Percentiles rank a stretch among this genome's conserved stretches.
These are phyloP conservation scores for Penicillium nordicum DNA, from an alignment of 2,329 filamentous ascomycete species.

Conservation along the genomic window DNA sequence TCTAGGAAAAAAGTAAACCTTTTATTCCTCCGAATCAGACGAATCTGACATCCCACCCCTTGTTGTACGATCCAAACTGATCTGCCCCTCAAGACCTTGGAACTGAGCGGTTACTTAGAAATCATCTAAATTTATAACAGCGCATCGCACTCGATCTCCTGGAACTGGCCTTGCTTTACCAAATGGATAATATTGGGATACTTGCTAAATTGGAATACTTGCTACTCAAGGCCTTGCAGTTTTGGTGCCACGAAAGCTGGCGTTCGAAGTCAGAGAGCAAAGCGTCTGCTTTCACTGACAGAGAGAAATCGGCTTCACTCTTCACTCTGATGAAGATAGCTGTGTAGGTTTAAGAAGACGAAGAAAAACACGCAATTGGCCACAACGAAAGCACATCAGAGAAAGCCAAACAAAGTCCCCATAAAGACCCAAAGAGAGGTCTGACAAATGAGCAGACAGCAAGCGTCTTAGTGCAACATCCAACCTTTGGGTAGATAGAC, in stretches of 20 bases:
- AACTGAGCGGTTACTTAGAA: background rate
- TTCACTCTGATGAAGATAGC: rapidly evolving
- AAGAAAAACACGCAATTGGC: background rate
- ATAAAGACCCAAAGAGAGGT: constrained; percentile 18
- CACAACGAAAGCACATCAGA: constrained; percentile 17
- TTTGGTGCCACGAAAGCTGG: too few relatives aligned
- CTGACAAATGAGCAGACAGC: background rate
- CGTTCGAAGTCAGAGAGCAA: constrained; percentile 24
- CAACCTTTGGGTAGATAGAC: background rate
- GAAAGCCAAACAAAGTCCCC: constrained; percentile 20
- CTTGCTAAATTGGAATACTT: constrained; percentile 18
- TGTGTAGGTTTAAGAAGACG: background rate
- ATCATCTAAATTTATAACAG: constrained; percentile 15
- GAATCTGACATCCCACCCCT: background rate
- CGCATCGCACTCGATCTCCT: constrained; percentile 10
- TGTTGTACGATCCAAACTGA: background rate
- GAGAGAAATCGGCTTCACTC: constrained; percentile 7
- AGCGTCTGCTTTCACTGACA: constrained; percentile 23
- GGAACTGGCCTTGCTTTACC: constrained; percentile 1
- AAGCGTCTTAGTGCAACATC: background rate
- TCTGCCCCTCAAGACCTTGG: background rate
- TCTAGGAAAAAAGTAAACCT: background rate
- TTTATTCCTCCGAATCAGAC: background rate
- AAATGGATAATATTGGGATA: constrained; percentile 18
- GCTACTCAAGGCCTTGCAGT: constrained; percentile 14